These are phyloP conservation scores for Aspergillus sclerotiicarbonarius DNA, from an alignment of 495 filamentous ascomycete species.

Conservation along the genomic window DNA sequence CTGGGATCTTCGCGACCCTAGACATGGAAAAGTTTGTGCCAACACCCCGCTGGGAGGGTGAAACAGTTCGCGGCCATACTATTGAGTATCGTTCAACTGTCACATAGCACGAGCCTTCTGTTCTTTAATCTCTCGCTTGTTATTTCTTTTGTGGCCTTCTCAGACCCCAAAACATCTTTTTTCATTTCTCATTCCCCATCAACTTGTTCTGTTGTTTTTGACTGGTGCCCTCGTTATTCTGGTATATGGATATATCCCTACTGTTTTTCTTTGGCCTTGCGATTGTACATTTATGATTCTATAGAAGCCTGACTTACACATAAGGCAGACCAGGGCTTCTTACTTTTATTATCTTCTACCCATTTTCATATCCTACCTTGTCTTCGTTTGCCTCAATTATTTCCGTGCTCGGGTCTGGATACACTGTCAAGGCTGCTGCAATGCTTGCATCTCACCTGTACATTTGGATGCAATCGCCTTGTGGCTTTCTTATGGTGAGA, in stretches of 20 bases:
- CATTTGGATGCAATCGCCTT: conserved; percentile 6
- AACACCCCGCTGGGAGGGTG: neutral
- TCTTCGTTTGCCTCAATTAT: conserved; percentile 8
- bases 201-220: neutral
- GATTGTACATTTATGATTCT: conserved; percentile 20
- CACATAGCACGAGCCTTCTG: neutral
- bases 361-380: conserved; percentile 6
- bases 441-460: conserved; percentile 8
- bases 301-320: neutral
- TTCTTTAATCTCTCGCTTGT: neutral
- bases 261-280: conserved; percentile 17
- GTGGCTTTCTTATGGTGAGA: neutral
- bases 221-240: neutral
- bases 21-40: too few species aligned
- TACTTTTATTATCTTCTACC: neutral
- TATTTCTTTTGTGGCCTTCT: neutral
- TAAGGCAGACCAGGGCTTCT: neutral
- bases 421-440: conserved; percentile 4
- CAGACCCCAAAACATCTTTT: neutral
- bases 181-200: conserved; percentile 3
- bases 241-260: conserved; percentile 11
- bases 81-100: neutral
- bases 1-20: too few species aligned
- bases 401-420: conserved; percentile 5
- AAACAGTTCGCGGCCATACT: neutral